A percentile compares a stretch with the other conserved stretches of the same genome.
phyloP scores from a whole-genome alignment of 441 rosid species.

The Pelargonium fulgidum region DNA sequence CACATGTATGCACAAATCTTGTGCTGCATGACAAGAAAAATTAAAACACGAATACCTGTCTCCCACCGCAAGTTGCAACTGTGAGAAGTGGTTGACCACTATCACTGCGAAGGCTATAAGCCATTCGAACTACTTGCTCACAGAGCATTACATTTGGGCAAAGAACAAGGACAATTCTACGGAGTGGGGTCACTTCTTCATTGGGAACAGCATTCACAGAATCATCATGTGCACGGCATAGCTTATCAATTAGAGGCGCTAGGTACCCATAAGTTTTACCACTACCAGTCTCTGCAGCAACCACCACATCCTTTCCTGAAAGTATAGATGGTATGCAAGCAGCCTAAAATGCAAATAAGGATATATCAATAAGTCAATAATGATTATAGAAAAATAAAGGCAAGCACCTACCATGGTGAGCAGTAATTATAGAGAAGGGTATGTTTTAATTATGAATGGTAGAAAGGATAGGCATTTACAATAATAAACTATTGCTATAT shows the following conservation, averaged over 20 bases:
- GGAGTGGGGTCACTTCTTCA: slow-evolving; percentile 18
- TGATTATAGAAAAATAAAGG: neutral
- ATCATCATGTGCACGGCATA: slow-evolving; percentile 22
- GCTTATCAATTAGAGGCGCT: slow-evolving; percentile 59
- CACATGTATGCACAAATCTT: neutral
- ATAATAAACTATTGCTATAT: neutral
- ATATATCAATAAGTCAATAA: neutral
- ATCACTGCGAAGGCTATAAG: slow-evolving; percentile 49
- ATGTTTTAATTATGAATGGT: neutral
- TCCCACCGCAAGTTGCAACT: slow-evolving; percentile 63
- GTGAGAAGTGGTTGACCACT: slow-evolving; percentile 58
- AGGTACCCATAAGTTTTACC: slow-evolving; percentile 85
- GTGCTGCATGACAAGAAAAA: slow-evolving; percentile 1
- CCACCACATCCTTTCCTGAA: slow-evolving; percentile 75
- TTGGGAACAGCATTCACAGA: slow-evolving; percentile 12
- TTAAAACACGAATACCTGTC: slow-evolving; percentile 41
- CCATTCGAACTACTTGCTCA: slow-evolving; percentile 89
- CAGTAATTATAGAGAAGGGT: neutral
- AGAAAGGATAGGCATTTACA: too few relatives aligned
- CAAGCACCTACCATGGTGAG: neutral
- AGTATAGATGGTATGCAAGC: slow-evolving; percentile 57
- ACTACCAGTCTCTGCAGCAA: slow-evolving; percentile 95
- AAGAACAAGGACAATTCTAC: slow-evolving; percentile 53
- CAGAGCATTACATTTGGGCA: slow-evolving; percentile 86
- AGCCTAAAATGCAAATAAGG: slow-evolving; percentile 41